phyloP scores from a whole-genome alignment of 2,329 filamentous ascomycete species.

The Tetracladium maxilliforme region DNA sequence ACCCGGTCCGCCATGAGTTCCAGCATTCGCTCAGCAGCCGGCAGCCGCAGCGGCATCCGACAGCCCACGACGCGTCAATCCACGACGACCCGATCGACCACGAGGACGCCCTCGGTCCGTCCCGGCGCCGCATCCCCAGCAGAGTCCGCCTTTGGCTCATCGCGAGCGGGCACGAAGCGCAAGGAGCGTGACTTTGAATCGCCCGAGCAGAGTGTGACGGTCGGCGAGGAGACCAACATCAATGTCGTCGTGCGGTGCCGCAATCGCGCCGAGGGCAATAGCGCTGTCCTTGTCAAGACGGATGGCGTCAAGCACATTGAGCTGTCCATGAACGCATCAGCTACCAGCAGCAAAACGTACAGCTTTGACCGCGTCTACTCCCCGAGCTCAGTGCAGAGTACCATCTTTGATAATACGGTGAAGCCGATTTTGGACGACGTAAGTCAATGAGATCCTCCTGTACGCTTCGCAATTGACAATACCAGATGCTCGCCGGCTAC shows the following conservation, averaged over 20 bases:
- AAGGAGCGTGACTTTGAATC: slow-evolving; percentile 76
- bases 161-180: slow-evolving; percentile 54
- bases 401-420: slow-evolving; percentile 92
- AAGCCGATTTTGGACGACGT: slow-evolving; percentile 88
- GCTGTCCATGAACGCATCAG: slow-evolving; percentile 82
- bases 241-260: slow-evolving; percentile 93
- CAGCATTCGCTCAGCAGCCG: no score
- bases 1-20: no score
- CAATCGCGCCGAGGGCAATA: slow-evolving; percentile 91
- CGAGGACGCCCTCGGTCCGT: no score
- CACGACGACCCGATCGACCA: no score
- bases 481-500: slow-evolving; percentile 78
- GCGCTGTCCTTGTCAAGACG: slow-evolving; percentile 77
- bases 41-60: no score
- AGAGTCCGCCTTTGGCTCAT: slow-evolving; percentile 41
- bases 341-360: slow-evolving; percentile 91
- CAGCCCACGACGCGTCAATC: no score
- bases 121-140: slow-evolving; percentile 46
- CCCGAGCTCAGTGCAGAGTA: slow-evolving; percentile 80
- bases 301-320: slow-evolving; percentile 78
- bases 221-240: slow-evolving; percentile 88
- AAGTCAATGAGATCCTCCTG: slow-evolving; percentile 12
- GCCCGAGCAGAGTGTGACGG: no score
- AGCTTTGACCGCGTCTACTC: slow-evolving; percentile 97
- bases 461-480: not conserved